Conservation (phyloP, 352 stramenopile genomes). For the Nothophytophthora sp. region DNA sequence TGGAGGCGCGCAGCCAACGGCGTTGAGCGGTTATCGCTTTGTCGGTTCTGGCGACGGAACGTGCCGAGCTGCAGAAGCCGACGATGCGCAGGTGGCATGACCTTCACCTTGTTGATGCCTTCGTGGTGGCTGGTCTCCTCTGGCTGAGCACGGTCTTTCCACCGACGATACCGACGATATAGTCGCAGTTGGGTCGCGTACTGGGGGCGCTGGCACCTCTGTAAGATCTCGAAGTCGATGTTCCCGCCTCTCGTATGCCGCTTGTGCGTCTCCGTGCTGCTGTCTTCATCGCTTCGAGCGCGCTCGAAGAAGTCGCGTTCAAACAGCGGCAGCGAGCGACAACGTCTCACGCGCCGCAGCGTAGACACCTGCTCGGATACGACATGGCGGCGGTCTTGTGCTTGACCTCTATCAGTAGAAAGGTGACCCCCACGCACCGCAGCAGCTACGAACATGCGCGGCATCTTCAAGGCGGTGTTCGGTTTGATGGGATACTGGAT, state of each 20-base stretch:
- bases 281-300: constrained; percentile 1
- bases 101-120: too few species aligned
- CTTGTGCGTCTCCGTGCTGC: constrained; percentile 1
- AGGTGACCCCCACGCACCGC: constrained; percentile 10
- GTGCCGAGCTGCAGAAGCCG: too few species aligned
- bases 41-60: too few species aligned
- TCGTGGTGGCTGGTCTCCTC: too few species aligned
- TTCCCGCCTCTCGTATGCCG: constrained; percentile 5
- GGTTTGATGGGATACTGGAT: too few species aligned
- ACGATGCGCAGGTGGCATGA: too few species aligned
- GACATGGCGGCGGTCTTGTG: background rate
- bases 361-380: background rate
- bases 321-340: constrained; percentile 48
- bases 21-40: too few species aligned
- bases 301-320: constrained; percentile 35
- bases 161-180: constrained; percentile 41
- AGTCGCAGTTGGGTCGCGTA: constrained; percentile 38
- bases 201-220: constrained; percentile 46
- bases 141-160: constrained; percentile 13
- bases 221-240: constrained; percentile 60
- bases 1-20: too few species aligned
- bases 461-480: too few species aligned
- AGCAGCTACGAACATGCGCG: background rate
- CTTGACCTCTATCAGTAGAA: constrained; percentile 2
- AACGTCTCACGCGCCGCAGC: constrained; percentile 27